Evolutionary conservation across 352 stramenopile genomes (phyloP).

Genomic region (Phytophthora litchii): DNA sequence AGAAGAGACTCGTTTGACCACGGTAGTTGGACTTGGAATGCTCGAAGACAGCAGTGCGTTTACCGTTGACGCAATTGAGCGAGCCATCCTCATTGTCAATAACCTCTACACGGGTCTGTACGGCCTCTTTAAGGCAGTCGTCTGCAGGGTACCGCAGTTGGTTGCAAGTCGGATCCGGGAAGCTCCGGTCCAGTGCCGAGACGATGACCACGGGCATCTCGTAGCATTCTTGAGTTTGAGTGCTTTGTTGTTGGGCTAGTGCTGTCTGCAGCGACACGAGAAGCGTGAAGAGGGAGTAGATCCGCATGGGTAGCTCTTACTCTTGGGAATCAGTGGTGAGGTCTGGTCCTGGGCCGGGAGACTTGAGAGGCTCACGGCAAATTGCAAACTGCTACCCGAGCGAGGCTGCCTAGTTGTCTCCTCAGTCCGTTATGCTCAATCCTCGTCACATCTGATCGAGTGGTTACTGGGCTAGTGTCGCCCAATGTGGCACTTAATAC

Average conservation of each 20-base stretch:
- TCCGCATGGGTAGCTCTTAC: conserved; percentile 16
- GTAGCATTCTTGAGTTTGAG: conserved; percentile 52
- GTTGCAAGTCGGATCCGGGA: conserved; percentile 77
- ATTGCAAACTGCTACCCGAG: conserved; percentile 21
- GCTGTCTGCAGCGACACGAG: conserved; percentile 22
- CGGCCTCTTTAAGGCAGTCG: conserved; percentile 67
- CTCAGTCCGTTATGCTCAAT: conserved; percentile 17
- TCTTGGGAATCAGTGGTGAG: conserved; percentile 11
- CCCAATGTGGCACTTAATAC: conserved; percentile 11
- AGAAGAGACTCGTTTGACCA: conserved; percentile 78
- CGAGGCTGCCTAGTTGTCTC: neutral
- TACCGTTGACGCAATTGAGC: conserved; percentile 64
- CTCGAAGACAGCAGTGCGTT: conserved; percentile 46
- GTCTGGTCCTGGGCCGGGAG: conserved; percentile 19
- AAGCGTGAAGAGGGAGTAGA: conserved; percentile 26
- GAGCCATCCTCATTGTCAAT: conserved; percentile 61
- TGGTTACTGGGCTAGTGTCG: conserved; percentile 12
- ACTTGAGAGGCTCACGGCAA: conserved; percentile 18
- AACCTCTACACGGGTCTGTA: conserved; percentile 61
- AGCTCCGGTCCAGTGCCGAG: conserved; percentile 53
- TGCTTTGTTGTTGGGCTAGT: conserved; percentile 15
- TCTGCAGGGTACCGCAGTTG: conserved; percentile 66
- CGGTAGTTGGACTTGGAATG: conserved; percentile 73
- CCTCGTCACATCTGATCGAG: conserved; percentile 11
- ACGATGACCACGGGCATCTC: conserved; percentile 74